Conservation (phyloP, 257 asterid genomes). For the Scutellaria minor region DNA sequence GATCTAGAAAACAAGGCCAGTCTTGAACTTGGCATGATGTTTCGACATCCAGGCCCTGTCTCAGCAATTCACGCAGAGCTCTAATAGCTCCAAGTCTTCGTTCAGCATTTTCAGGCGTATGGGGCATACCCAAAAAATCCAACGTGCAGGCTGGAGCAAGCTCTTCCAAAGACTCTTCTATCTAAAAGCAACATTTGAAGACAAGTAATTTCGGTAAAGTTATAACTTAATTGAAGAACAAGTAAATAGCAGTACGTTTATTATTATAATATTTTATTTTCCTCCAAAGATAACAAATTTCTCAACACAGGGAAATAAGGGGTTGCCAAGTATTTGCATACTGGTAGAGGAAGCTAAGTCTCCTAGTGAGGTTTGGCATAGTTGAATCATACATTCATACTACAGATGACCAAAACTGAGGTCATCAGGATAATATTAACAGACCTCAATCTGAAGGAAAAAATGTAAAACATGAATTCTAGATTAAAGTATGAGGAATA, state of each 20-base stretch:
- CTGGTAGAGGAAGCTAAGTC: background rate
- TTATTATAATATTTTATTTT: too few species aligned
- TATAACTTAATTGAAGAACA: conserved; percentile 20
- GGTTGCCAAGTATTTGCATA: background rate
- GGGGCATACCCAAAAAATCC: conserved; percentile 93
- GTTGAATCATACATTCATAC: background rate
- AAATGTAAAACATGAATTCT: conserved; percentile 1
- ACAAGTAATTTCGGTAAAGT: conserved; percentile 32
- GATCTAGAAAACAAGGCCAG: conserved; percentile 93
- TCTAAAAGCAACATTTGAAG: conserved; percentile 55
- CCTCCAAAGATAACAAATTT: background rate
- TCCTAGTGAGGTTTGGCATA: background rate
- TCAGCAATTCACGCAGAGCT: conserved; percentile 89
- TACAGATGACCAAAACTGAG: conserved; percentile 28
- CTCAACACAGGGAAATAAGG: background rate
- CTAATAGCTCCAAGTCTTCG: conserved; percentile 91
- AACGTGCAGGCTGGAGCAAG: conserved; percentile 97
- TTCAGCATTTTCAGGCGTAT: conserved; percentile 92
- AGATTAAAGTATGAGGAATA: conserved; percentile 21
- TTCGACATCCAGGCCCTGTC: conserved; percentile 96
- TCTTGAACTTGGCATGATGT: conserved; percentile 90
- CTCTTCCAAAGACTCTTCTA: conserved; percentile 96
- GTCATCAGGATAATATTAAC: conserved; percentile 10
- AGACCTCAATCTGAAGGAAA: conserved; percentile 3
- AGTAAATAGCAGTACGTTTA: conserved; percentile 2